Evolutionary conservation across 257 asterid genomes (phyloP).

Genomic region (Salvia rosmarinus): DNA sequence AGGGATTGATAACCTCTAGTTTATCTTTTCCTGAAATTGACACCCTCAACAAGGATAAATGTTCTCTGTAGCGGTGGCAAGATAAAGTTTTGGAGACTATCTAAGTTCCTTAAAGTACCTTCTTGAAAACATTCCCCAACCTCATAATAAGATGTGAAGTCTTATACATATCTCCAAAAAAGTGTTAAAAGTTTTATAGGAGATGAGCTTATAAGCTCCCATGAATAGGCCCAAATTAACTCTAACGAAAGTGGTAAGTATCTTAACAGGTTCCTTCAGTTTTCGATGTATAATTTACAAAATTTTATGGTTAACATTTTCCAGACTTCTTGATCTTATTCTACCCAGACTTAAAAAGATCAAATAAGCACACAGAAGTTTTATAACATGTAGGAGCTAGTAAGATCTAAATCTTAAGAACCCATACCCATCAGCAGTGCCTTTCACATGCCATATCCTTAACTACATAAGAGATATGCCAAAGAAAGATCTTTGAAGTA

Average conservation of each 20-base stretch:
- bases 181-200: background rate
- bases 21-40: constrained; percentile 21
- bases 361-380: background rate
- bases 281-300: background rate
- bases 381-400: background rate
- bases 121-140: background rate
- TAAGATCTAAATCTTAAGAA: constrained; percentile 2
- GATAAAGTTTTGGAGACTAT: background rate
- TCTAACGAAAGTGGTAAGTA: background rate
- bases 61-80: constrained; percentile 21
- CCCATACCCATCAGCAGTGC: background rate
- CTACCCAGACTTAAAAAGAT: background rate
- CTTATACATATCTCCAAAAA: background rate
- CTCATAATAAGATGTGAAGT: background rate
- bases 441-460: background rate
- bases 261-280: constrained; percentile 15
- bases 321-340: constrained; percentile 11
- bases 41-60: background rate
- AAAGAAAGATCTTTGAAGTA: background rate
- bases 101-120: constrained; percentile 2
- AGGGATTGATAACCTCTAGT: constrained; percentile 22
- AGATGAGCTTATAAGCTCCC: constrained; percentile 15
- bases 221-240: constrained; percentile 5
- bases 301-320: background rate
- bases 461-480: background rate